Conservation (phyloP, 139 green algal species). For the Auxenochlorella protothecoides region DNA sequence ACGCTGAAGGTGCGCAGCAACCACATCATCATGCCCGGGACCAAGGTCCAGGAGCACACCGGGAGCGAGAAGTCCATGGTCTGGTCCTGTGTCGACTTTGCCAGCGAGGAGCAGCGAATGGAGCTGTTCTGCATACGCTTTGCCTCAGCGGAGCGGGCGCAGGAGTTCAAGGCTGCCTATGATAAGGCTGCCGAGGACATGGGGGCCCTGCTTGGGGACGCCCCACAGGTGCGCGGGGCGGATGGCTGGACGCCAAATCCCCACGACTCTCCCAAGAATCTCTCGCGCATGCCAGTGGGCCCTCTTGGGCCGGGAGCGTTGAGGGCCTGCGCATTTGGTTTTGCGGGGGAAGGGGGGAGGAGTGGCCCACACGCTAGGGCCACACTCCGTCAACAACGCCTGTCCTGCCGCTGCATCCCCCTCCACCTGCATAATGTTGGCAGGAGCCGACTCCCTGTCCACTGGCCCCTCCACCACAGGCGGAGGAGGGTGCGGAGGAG, state of each 20-base stretch:
- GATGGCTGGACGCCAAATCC: neutral
- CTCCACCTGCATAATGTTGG: no score
- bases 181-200: conserved; percentile 58
- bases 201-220: conserved; percentile 28
- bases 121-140: conserved; percentile 92
- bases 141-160: conserved; percentile 48
- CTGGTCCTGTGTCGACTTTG: conserved; percentile 89
- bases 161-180: conserved; percentile 73
- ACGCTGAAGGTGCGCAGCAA: conserved; percentile 98
- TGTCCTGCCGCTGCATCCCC: no score
- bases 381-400: no score
- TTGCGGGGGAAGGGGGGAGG: neutral
- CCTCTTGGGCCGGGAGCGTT: conserved; percentile 1
- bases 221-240: conserved; percentile 1
- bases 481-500: no score
- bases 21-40: conserved; percentile 86
- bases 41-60: conserved; percentile 83
- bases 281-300: neutral
- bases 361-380: neutral
- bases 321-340: neutral
- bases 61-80: conserved; percentile 96
- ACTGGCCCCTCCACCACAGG: no score
- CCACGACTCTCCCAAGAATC: neutral
- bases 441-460: no score
- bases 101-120: conserved; percentile 74